phyloP scores from a whole-genome alignment of 805 yeast genomes.

The Saccharomycopsis schoenii region DNA sequence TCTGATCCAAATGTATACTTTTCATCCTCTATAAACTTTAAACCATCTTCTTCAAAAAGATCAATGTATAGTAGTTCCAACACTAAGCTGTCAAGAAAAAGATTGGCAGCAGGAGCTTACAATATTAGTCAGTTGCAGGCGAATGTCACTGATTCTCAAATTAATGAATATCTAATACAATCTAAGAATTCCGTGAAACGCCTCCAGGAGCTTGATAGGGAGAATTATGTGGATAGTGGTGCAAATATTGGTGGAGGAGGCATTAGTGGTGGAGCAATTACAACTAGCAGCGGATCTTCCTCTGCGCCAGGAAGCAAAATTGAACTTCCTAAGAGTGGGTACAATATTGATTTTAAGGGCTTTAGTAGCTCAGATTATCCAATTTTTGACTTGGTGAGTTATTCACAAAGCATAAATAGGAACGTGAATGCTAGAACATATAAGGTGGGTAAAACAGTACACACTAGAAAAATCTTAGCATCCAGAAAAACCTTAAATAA shows the following conservation, averaged over 20 bases:
- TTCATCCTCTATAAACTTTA: constrained; percentile 17
- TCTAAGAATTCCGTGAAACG: constrained; percentile 14
- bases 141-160: constrained; percentile 10
- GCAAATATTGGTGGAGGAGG: not conserved
- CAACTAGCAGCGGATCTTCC: not conserved
- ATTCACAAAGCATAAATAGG: constrained; percentile 12
- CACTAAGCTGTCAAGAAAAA: constrained; percentile 13
- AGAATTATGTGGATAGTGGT: constrained; percentile 14
- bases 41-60: constrained; percentile 12
- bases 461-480: constrained; percentile 15
- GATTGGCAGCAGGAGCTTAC: constrained; percentile 19
- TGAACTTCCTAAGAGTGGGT: constrained; percentile 17
- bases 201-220: constrained; percentile 16
- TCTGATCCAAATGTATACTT: constrained; percentile 18
- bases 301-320: constrained; percentile 4
- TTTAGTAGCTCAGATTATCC: constrained; percentile 14
- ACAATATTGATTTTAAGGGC: constrained; percentile 13
- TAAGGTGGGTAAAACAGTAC: constrained; percentile 15
- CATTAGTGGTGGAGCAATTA: not conserved
- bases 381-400: constrained; percentile 17
- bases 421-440: not conserved
- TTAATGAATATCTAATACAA: constrained; percentile 16
- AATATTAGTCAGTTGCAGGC: constrained; percentile 17
- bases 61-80: constrained; percentile 17
- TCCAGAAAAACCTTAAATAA: constrained; percentile 41